phyloP scores from a whole-genome alignment of 2,329 filamentous ascomycete genomes.

The Epichloe hybrida region DNA sequence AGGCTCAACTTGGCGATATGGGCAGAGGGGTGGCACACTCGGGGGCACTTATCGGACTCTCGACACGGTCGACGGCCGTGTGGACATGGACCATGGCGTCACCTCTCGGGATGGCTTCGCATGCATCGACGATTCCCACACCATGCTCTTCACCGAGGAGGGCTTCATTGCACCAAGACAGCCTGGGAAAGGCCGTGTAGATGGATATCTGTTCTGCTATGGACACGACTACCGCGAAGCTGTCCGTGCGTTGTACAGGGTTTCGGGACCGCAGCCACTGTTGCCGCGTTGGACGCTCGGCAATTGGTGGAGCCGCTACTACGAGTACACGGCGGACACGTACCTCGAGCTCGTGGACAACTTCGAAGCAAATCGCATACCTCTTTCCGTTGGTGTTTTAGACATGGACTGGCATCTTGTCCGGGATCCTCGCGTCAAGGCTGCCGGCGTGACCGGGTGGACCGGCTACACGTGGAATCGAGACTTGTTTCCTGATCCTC shows the following conservation, averaged over 20 bases:
- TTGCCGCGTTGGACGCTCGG: conserved; percentile 45
- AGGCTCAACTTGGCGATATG: conserved; percentile 34
- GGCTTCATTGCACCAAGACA: conserved; percentile 37
- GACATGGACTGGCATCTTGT: conserved; percentile 58
- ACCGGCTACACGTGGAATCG: conserved; percentile 9
- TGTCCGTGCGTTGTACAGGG: conserved; percentile 37
- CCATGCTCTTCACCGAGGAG: conserved; percentile 41
- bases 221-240: conserved; percentile 42
- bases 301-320: conserved; percentile 54
- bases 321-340: conserved; percentile 40
- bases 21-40: conserved; percentile 26
- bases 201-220: conserved; percentile 48
- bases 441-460: conserved; percentile 37
- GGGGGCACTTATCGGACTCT: conserved; percentile 40
- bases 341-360: conserved; percentile 44
- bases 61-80: conserved; percentile 37
- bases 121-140: conserved; percentile 37
- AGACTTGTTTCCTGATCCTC: conserved; percentile 40
- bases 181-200: conserved; percentile 28
- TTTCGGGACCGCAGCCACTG: conserved; percentile 42
- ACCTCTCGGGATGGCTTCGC: conserved; percentile 37
- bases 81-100: conserved; percentile 35
- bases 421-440: conserved; percentile 26
- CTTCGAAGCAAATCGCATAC: conserved; percentile 36
- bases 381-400: conserved; percentile 44